Evolutionary conservation across 352 stramenopile species (phyloP), one percentile per base, ranked within the genome.

Genomic region (Globisporangium irregulare): DNA sequence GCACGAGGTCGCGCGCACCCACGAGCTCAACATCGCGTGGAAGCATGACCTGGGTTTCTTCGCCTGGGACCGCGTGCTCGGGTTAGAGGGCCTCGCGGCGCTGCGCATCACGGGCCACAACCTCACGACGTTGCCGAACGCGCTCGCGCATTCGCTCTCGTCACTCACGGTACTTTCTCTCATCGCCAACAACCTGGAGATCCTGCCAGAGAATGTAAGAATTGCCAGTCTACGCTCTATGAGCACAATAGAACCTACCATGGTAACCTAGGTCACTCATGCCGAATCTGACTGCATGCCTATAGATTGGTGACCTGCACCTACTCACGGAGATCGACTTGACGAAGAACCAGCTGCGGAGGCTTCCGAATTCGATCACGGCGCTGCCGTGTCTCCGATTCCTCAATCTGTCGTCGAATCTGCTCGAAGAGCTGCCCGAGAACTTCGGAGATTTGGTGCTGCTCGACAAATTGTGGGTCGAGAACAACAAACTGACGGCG

Each of bases 1-100:
- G 1, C 70, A 59, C 10, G 60, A 83, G 38, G 74, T 76, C 7
- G 73, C 69, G 25, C 56, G 69, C 15, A 79, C 76, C 0, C 79
- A 79, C 51, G 82, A 91, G 59, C 75, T 92, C 59, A 92, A 92
- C 36, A 73, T 92, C 15, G 80, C 84, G 1, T 92, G 84, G 82
- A 86, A 91, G 59, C 56, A 86, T 29, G 72, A 76, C 27, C 67
- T 75, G 9, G 78, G 80, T 0, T 81, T 88, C 41, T 90, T 92
- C 46, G 68, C 68, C 0, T 92, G 80, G 82, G 56, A 74, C 14
- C 73, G 76, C 36, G 81, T 90, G 22, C 38, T 86, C 4, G 59
- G 27, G 0, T 71, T 90, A 7, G 54, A 73, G 0, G 73, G 90
- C 27, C 65, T 92, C 29, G 63, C 78, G n/a, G 82, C 77, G 25